Percentiles rank a stretch among this genome's conserved stretches.
Conservation (phyloP, 2,329 filamentous ascomycete species). For the Sphaceloma murrayae region DNA sequence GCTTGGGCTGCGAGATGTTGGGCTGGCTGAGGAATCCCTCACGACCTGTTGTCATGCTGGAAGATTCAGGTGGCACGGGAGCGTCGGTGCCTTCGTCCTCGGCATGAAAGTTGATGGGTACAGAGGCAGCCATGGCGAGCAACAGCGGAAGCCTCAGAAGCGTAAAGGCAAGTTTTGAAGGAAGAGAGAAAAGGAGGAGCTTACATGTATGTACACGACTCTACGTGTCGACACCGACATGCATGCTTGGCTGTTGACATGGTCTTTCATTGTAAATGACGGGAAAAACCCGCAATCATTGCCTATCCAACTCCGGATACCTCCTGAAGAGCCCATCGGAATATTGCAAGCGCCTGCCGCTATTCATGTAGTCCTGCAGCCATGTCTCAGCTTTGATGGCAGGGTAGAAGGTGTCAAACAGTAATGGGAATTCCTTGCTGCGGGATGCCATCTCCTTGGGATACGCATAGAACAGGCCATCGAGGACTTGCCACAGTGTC, state of each 20-base stretch:
- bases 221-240: no score
- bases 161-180: neutral
- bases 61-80: neutral
- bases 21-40: conserved; percentile 7
- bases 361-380: conserved; percentile 60
- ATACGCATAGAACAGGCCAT: conserved; percentile 54
- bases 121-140: neutral
- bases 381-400: conserved; percentile 53
- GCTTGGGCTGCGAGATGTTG: conserved; percentile 7
- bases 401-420: conserved; percentile 54
- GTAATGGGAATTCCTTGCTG: conserved; percentile 47
- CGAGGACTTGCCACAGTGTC: conserved; percentile 59
- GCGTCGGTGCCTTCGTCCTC: neutral
- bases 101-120: conserved; percentile 1
- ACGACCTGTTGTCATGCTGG: neutral
- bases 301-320: conserved; percentile 61
- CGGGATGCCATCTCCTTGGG: conserved; percentile 53
- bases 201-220: no score
- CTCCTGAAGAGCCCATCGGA: conserved; percentile 58
- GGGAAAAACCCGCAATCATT: conserved; percentile 23
- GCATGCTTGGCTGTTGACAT: neutral
- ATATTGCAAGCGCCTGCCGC: conserved; percentile 54
- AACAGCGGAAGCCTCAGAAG: neutral
- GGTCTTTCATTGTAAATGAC: neutral
- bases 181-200: neutral